phyloP scores from a whole-genome alignment of 2,329 filamentous ascomycete genomes.

The Fusarium sp. region DNA sequence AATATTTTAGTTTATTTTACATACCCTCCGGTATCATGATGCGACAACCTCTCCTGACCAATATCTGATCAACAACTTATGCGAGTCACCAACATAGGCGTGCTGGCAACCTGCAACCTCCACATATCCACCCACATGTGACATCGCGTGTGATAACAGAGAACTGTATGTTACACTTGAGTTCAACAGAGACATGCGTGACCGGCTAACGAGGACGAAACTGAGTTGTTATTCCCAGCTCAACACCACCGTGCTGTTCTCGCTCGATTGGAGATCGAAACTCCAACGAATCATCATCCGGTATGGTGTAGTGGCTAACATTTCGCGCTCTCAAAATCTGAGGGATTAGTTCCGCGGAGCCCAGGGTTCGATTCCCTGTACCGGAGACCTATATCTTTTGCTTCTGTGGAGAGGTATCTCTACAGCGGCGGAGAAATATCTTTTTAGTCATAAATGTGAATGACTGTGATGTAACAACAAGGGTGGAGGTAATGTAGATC shows the following conservation, averaged over 20 bases:
- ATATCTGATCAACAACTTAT: background rate
- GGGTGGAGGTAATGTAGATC: background rate
- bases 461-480: too few relatives aligned
- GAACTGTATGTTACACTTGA: background rate
- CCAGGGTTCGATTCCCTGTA: conserved; percentile 7
- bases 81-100: background rate
- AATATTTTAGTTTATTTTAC: background rate
- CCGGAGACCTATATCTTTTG: background rate
- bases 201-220: background rate
- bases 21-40: background rate
- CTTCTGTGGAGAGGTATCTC: background rate
- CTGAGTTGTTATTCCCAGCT: background rate
- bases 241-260: background rate
- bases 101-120: background rate
- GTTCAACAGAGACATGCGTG: background rate
- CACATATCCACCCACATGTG: background rate
- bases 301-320: conserved; percentile 49
- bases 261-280: background rate
- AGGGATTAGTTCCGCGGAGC: conserved; percentile 22
- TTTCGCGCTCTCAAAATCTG: conserved; percentile 44
- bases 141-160: background rate
- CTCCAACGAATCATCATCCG: conserved; percentile 23
- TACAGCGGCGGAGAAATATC: too few relatives aligned
- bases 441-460: background rate
- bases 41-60: background rate